Evolutionary conservation across 345 rosid species (phyloP), one percentile per base, ranked within the genome.

Genomic region (Pistacia integerrima): DNA sequence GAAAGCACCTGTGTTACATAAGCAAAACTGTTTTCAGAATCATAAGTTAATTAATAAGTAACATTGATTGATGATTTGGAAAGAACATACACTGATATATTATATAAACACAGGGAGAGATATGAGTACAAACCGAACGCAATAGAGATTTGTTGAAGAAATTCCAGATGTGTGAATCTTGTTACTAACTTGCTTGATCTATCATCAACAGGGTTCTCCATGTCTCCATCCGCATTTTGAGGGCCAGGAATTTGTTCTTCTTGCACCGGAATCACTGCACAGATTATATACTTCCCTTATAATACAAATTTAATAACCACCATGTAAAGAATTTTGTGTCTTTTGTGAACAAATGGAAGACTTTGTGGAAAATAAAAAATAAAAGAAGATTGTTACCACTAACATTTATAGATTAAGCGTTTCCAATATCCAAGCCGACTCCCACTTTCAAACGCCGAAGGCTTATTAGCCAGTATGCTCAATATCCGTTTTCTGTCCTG

Each of bases 401-500:
- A 46, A 20, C 6, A 11, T 46, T 44, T 1, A 11, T 44, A 66
- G 17, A 66, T 44, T 10, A 66, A 20, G 4, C 33, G 33, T 44
- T 44, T 16, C 1, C 3, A 44, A 20, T 2, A 25, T 41, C 54
- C 54, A 11, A 20, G 16, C 17, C 9, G 9, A n/a, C 28, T 38
- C 46, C 52, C 69, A 18, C 28, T 65, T n/a, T 2, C 30, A 65
- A 65, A 65, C 0, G 28, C 69, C 0, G 3, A 30, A 38, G 69
- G 69, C 69, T 65, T 38, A 5, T 3, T 0, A n/a, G 51, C 52
- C 30, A 65, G 4, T 11, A 1, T 4, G 1, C 0, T 0, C n/a
- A 65, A 41, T 38, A 65, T 48, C 0, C 2, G 0, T 0, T 1
- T 0, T 12, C 17, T 13, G 28, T 0, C 0, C 1, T 0, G 25